Evolutionary conservation across 106 monocot species (phyloP), one percentile per base, ranked within the genome.

Genomic region (Allium fistulosum): DNA sequence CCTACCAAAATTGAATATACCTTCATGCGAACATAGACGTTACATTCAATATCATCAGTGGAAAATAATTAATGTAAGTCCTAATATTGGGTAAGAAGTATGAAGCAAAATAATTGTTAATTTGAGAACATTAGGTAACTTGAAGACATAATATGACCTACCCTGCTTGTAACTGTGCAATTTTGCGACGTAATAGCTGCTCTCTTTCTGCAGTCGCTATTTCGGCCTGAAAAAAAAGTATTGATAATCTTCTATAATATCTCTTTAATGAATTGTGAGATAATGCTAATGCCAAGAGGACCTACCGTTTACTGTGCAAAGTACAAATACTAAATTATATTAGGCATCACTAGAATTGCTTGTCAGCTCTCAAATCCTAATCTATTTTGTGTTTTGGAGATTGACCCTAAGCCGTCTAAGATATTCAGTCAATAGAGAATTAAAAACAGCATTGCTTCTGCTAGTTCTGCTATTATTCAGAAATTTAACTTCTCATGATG

Each of bases 161-260:
- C 94, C 85, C 88, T 53, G 83, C 66, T 76, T 95, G 91, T 11
- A 95, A 79, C 64, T 91, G 91, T 66, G 87, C 83, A 63, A 95
- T 91, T 72, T 80, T 91, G 59, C 65, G 22, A 75, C 85, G 87
- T 52, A 95, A 75, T 55, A 85, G 50, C 16, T 87, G 91, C 72
- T 95, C 94, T 73, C 85, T 85, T 79, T 95, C 94, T 49, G 82
- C 78, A 6, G 76, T 66, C 63, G 75, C 72, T 71, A 74, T 53
- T 52, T 88, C 87, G 59, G 60, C 72, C 84, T 80, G 62, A 46
- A 28, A 62, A 62, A 62, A 46, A 12, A 26, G 0, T 3, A 45
- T 62, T 46, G 8, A 9, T 13, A 46, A 26, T 27, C 6, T 61
- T 11, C 26, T 10, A 28, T 45, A 12, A 17, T 14, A 1, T 14